Conservation (phyloP, 2,329 filamentous ascomycete species). For the Phaeosphaeria sp. region DNA sequence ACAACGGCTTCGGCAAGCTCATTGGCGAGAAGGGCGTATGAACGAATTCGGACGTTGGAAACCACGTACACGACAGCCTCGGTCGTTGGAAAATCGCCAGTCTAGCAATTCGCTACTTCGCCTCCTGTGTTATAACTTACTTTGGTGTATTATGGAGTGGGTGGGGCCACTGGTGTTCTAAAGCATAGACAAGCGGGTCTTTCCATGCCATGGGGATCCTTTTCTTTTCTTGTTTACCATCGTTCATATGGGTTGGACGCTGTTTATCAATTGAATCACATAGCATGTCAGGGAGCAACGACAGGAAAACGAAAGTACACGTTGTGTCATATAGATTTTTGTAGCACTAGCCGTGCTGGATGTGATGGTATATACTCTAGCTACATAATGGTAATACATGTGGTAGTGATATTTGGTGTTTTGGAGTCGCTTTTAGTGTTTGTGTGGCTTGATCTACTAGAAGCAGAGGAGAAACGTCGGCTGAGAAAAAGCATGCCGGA, state of each 20-base stretch:
- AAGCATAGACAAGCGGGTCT: constrained; percentile 44
- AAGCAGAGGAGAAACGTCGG: background rate
- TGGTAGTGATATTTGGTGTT: background rate
- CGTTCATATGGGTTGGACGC: constrained; percentile 17
- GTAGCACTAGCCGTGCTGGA: constrained; percentile 24
- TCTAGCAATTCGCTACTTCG: constrained; percentile 21
- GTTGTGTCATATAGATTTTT: constrained; percentile 39
- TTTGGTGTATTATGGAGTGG: constrained; percentile 31
- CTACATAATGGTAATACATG: constrained; percentile 46
- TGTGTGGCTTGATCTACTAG: background rate
- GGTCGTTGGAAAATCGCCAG: constrained; percentile 2
- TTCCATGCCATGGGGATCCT: constrained; percentile 26
- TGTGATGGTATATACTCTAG: constrained; percentile 33
- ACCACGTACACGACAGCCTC: background rate
- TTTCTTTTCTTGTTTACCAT: constrained; percentile 4
- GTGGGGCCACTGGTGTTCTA: constrained; percentile 31
- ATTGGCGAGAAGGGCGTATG: constrained; percentile 36
- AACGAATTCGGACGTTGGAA: constrained; percentile 1
- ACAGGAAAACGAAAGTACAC: constrained; percentile 38
- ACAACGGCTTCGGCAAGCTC: constrained; percentile 45
- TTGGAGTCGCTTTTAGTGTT: background rate
- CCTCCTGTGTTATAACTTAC: constrained; percentile 35
- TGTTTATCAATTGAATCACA: constrained; percentile 20
- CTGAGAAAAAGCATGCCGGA: background rate
- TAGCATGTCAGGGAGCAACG: constrained; percentile 35